These are phyloP conservation scores for Blumeria graminis DNA, from an alignment of 2,329 filamentous ascomycete genomes.

Conservation along the genomic window DNA sequence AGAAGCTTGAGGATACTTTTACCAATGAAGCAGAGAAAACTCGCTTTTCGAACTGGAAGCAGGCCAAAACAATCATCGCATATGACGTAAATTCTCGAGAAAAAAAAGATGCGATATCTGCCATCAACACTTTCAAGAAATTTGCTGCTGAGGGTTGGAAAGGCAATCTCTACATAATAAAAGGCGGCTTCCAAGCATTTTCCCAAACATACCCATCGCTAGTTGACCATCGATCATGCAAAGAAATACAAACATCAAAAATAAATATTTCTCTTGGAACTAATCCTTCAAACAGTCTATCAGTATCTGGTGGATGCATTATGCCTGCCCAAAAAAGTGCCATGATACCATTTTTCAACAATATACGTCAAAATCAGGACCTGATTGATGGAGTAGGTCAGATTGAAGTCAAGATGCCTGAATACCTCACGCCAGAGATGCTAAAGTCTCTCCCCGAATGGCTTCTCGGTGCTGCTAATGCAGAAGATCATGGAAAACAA, in stretches of 20 bases:
- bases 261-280: constrained; percentile 27
- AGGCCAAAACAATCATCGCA: constrained; percentile 54
- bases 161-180: constrained; percentile 50
- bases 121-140: constrained; percentile 78
- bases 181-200: constrained; percentile 62
- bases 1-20: constrained; percentile 74
- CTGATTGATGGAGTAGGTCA: constrained; percentile 82
- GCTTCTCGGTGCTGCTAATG: constrained; percentile 45
- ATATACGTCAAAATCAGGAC: constrained; percentile 93
- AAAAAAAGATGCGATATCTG: constrained; percentile 55
- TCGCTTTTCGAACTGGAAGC: constrained; percentile 54
- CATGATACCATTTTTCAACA: constrained; percentile 78
- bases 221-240: constrained; percentile 27
- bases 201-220: constrained; percentile 37
- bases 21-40: constrained; percentile 42
- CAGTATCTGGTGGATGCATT: constrained; percentile 72
- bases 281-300: constrained; percentile 29
- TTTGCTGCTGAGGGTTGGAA: constrained; percentile 66
- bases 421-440: constrained; percentile 22
- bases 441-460: constrained; percentile 40
- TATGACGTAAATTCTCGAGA: constrained; percentile 63
- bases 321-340: constrained; percentile 47
- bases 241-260: constrained; percentile 17
- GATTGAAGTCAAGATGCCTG: constrained; percentile 35
- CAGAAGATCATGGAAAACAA: constrained; percentile 47